phyloP scores from a whole-genome alignment of 352 stramenopile genomes.

The Pythium vanterpoolii region DNA sequence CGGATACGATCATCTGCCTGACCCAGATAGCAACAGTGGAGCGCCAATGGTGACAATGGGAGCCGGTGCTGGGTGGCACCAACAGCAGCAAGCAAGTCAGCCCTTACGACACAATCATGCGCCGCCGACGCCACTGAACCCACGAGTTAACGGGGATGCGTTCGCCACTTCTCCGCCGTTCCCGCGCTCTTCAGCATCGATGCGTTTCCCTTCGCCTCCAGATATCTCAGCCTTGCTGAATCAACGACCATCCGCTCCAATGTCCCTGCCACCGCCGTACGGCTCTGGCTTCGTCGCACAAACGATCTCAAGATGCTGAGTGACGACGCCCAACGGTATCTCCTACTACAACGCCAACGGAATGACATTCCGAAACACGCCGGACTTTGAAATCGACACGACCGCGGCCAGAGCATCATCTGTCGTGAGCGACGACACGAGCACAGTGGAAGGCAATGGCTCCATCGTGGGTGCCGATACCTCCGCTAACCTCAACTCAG shows the following conservation, averaged over 20 bases:
- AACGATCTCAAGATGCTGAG: constrained; percentile 50
- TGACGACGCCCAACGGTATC: constrained; percentile 38
- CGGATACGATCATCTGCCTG: constrained; percentile 14
- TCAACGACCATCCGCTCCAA: background rate
- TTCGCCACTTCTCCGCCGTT: constrained; percentile 11
- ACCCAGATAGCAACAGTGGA: background rate
- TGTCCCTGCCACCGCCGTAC: background rate
- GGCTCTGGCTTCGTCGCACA: constrained; percentile 42
- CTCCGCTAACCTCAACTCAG: constrained; percentile 40
- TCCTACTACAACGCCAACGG: constrained; percentile 67
- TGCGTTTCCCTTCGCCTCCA: constrained; percentile 27
- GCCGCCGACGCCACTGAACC: constrained; percentile 2
- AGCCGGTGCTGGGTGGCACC: constrained; percentile 4
- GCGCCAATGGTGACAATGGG: background rate
- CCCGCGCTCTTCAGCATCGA: constrained; percentile 20
- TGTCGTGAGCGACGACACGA: constrained; percentile 13
- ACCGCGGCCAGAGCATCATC: constrained; percentile 13
- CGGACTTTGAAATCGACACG: constrained; percentile 46
- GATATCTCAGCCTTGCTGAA: constrained; percentile 8
- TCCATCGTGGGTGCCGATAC: constrained; percentile 58
- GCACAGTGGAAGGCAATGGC: constrained; percentile 17
- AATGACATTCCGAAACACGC: constrained; percentile 52
- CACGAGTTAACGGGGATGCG: background rate
- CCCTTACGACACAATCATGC: background rate
- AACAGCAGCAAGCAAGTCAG: constrained; percentile 14